phyloP scores from a whole-genome alignment of 2,329 filamentous ascomycete genomes.

The Stemphylium vesicarium region DNA sequence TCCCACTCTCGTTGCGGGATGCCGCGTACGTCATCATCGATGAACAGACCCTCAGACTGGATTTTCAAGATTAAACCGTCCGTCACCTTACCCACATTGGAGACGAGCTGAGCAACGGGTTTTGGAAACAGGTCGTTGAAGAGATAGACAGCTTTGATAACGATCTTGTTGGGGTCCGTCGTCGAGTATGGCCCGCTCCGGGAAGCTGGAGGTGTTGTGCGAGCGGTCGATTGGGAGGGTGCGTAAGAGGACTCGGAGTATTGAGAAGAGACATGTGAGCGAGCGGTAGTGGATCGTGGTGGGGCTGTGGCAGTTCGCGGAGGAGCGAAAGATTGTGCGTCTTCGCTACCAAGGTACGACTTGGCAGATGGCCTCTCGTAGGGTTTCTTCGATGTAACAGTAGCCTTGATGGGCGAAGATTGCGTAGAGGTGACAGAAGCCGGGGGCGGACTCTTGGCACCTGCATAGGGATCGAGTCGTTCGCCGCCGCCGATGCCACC shows the following conservation, averaged over 20 bases:
- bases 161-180: conserved; percentile 92
- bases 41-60: conserved; percentile 92
- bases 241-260: conserved; percentile 88
- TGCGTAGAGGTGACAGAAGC: conserved; percentile 46
- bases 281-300: conserved; percentile 29
- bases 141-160: conserved; percentile 89
- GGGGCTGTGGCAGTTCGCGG: conserved; percentile 37
- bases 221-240: conserved; percentile 80
- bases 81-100: conserved; percentile 82
- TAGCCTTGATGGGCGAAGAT: conserved; percentile 49
- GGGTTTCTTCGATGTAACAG: conserved; percentile 48
- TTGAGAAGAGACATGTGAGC: conserved; percentile 53
- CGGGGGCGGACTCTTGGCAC: conserved; percentile 57
- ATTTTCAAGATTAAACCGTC: conserved; percentile 92
- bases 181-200: conserved; percentile 81
- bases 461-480: conserved; percentile 72
- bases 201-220: conserved; percentile 82
- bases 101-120: conserved; percentile 88
- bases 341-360: conserved; percentile 64
- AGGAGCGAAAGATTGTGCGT: conserved; percentile 37
- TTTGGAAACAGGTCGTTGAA: conserved; percentile 91
- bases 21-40: conserved; percentile 91
- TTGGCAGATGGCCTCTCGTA: conserved; percentile 61
- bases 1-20: conserved; percentile 98
- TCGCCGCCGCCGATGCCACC: conserved; percentile 64